Evolutionary conservation across 1,284 basidiomycete species (phyloP), one percentile per base, ranked within the genome.

Genomic region (Sporisorium iseilematis-ciliati): DNA sequence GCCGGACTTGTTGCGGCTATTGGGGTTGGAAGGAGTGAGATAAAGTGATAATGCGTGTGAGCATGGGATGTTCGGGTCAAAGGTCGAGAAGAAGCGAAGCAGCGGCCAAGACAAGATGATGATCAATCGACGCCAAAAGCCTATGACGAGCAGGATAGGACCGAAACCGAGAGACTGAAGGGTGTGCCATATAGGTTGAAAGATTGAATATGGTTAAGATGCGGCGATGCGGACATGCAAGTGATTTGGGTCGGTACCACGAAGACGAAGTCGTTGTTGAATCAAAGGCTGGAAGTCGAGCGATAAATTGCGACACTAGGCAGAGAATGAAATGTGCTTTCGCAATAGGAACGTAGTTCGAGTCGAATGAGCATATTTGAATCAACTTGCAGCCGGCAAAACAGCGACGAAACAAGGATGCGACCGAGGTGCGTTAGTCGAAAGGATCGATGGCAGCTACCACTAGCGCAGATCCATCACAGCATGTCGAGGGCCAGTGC

Each of bases 1-100:
- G 85, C 96, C 95, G 88, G 96, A 78, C 80, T 84, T 84, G 81
- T 78, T 80, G 64, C 82, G 80, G 75, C 83, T 96, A 87, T 91
- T 21, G 45, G n/a, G 52, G 52, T 29, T 20, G 18, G 48, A 23
- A 35, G 33, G 18, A 53, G 21, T 8, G 41, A 16, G 11, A 26
- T 45, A n/a, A 38, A 41, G 46, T 41, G 57, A 14, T 21, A 41
- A 26, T 7, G 40, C 21, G 57, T 61, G 61, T 68, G 41, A 68
- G 65, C 45, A 31, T 29, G 18, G n/a, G 18, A 41, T 38, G 50
- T 26, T 11, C 18, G 14, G 21, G 38, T 21, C 4, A 7, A 29
- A 18, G 40, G 10, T 25, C 31, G 40, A 38, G 12, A 20, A 31
- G 40, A n/a, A 20, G n/a, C n/a, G 18, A 14, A 46, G 41, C 54